These are phyloP conservation scores for Aspergillus ostianus DNA, from an alignment of 495 filamentous ascomycete species.

Conservation along the genomic window DNA sequence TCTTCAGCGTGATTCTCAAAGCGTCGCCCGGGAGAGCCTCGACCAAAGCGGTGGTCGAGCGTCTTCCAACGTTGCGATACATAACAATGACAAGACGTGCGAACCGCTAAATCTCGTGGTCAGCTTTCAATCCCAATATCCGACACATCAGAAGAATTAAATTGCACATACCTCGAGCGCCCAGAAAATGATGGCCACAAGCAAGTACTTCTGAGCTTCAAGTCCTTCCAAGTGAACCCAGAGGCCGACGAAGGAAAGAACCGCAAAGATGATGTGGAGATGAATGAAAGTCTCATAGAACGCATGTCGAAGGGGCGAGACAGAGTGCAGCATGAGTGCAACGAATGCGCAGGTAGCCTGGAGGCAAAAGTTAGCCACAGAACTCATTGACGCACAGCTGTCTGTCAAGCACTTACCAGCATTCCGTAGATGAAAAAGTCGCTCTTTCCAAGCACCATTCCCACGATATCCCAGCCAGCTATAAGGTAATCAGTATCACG, in stretches of 20 bases:
- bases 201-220: slow-evolving; percentile 63
- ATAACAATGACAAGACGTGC: slow-evolving; percentile 66
- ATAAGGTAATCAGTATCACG: slow-evolving; percentile 16
- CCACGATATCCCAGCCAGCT: slow-evolving; percentile 62
- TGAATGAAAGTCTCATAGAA: slow-evolving; percentile 95
- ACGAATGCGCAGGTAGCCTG: slow-evolving; percentile 48
- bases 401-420: slow-evolving; percentile 38
- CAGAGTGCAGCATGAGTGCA: slow-evolving; percentile 61
- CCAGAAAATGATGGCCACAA: slow-evolving; percentile 73
- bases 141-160: not conserved
- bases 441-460: slow-evolving; percentile 42
- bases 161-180: slow-evolving; percentile 52
- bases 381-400: not conserved
- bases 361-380: slow-evolving; percentile 10
- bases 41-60: slow-evolving; percentile 68
- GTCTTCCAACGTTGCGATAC: slow-evolving; percentile 64
- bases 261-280: slow-evolving; percentile 70
- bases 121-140: not conserved
- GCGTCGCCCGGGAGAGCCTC: slow-evolving; percentile 80
- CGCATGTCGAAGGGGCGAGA: slow-evolving; percentile 80
- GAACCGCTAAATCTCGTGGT: slow-evolving; percentile 38
- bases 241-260: slow-evolving; percentile 57
- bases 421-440: slow-evolving; percentile 59
- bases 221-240: slow-evolving; percentile 72
- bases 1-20: slow-evolving; percentile 73